phyloP scores from a whole-genome alignment of 345 rosid species.

The Kandelia obovata region DNA sequence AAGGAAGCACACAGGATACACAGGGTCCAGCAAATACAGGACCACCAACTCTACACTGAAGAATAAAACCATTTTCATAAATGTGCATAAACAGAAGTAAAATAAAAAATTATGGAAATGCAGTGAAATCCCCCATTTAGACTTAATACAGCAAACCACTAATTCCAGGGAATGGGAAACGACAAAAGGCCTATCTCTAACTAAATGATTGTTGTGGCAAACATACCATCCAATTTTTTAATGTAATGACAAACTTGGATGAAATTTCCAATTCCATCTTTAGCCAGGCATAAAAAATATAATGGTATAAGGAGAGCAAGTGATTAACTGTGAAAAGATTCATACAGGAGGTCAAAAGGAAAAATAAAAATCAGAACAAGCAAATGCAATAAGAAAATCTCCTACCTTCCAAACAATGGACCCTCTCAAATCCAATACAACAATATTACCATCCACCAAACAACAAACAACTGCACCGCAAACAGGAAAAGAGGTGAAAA shows the following conservation, averaged over 20 bases:
- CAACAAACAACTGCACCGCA: conserved; percentile 75
- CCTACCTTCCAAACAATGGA: conserved; percentile 75
- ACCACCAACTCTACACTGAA: conserved; percentile 70
- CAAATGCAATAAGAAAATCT: conserved; percentile 1
- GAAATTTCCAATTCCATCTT: too few species aligned
- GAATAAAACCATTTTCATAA: background rate
- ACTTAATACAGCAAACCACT: too few species aligned
- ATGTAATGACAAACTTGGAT: too few species aligned
- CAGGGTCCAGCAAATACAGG: conserved; percentile 91
- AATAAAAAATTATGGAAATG: background rate
- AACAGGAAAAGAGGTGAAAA: background rate
- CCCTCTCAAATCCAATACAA: conserved; percentile 57
- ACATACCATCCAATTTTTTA: too few species aligned
- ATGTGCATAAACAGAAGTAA: background rate
- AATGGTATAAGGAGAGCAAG: too few species aligned
- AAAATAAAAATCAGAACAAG: background rate
- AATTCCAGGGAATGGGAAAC: too few species aligned
- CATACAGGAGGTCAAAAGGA: background rate
- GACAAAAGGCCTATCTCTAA: too few species aligned
- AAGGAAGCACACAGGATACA: conserved; percentile 58
- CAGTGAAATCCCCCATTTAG: background rate
- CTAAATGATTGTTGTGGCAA: too few species aligned
- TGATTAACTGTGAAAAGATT: background rate
- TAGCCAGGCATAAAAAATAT: too few species aligned
- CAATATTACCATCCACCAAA: conserved; percentile 77